Evolutionary conservation across 169 alveolate species (phyloP).

Genomic region (Plasmodium vinckei): DNA sequence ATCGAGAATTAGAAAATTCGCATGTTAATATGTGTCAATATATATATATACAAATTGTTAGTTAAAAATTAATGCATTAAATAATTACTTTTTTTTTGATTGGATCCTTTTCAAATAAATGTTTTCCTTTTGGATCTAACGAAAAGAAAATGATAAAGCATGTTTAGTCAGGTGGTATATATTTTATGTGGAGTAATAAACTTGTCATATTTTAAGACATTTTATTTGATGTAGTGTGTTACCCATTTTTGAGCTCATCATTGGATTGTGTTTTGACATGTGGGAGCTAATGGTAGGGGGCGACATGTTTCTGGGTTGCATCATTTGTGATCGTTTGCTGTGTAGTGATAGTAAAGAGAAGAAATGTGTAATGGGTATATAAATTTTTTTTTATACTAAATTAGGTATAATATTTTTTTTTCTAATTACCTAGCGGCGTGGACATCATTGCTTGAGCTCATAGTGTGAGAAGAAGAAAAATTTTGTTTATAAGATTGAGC

Average conservation of each 20-base stretch:
- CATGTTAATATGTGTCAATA: too few species aligned
- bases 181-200: too few species aligned
- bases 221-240: neutral
- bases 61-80: neutral
- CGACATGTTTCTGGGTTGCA: constrained; percentile 27
- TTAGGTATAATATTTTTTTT: neutral
- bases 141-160: neutral
- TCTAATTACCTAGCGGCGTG: neutral
- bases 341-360: neutral
- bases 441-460: neutral
- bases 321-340: constrained; percentile 46
- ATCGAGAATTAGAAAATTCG: neutral
- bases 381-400: too few species aligned
- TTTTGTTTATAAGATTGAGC: constrained; percentile 13
- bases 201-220: neutral
- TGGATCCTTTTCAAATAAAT: constrained; percentile 72
- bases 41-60: neutral
- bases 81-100: constrained; percentile 52
- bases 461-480: neutral
- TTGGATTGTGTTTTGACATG: constrained; percentile 14
- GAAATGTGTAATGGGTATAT: neutral
- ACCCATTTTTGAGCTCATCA: constrained; percentile 35
- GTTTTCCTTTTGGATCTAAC: constrained; percentile 65
- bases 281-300: constrained; percentile 30
- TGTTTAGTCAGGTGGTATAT: too few species aligned